Base-by-base conservation (phyloP, 106 monocot genomes). In the Dactylorhiza incarnata region DNA sequence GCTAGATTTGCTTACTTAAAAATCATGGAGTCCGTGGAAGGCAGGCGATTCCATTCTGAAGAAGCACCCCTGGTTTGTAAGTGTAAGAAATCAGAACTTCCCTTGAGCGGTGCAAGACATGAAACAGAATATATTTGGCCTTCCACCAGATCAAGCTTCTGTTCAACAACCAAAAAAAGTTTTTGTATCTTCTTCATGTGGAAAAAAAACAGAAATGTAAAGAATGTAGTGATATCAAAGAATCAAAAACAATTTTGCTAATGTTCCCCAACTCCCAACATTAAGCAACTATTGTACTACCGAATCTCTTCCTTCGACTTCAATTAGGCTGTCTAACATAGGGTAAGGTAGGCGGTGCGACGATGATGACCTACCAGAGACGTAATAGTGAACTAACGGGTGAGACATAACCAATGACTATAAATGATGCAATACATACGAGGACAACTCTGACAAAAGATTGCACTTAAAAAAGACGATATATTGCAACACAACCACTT, bases 121-220 rank as follows among this genome's bases (percentile, higher is more conserved):
- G 86, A 72, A 68, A 94, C 97, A 87, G 79, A 79, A 51, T 97
- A 94, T 78, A 88, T 86, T 78, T 93, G 82, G 47, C 97, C 97
- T 87, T 97, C 97, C 77, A 89, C 82, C 47, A 97, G 86, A 71
- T 97, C 93, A 83, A 75, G 23, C 86, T 83, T 94, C 97, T 97
- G 83, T 76, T 73, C 7, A 75, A 75, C 12, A 54, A 78, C 47
- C 24, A 55, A 48, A 22, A 17, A 71, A 44, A 45, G 26, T 25
- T 43, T 47, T 2, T 7, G 6, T 72, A 20, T 45, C 54, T 11
- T 45, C 62, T 77, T 49, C 49, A 44, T 69, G 69, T 29, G 51
- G 17, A 49, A 22, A 73, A 37, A 37, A 37, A 37, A 37, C 37
- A 37, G 37, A 37, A 10, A 51, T 72, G 72, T 49, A 51, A 43